These are phyloP conservation scores for Claviceps fusiformis DNA, from an alignment of 2,329 filamentous ascomycete genomes.

Conservation along the genomic window DNA sequence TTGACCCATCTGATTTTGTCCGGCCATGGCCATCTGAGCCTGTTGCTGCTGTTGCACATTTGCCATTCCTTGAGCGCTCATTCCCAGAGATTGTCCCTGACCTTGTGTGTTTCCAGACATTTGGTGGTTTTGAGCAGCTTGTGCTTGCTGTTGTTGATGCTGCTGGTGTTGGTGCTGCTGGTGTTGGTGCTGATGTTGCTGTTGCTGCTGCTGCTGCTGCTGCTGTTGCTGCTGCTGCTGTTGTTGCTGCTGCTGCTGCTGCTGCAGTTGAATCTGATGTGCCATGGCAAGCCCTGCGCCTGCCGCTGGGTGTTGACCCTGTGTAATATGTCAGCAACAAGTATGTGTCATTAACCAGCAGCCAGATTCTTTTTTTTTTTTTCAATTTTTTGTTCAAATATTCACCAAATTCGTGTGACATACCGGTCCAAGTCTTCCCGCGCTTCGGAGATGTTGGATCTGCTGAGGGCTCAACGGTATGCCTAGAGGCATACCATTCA, in stretches of 20 bases:
- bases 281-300: conserved; percentile 26
- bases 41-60: conserved; percentile 20
- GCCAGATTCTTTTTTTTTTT: too few species aligned
- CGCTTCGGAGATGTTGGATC: conserved; percentile 34
- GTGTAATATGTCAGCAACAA: background rate
- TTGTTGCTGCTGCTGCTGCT: conserved; percentile 29
- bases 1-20: conserved; percentile 9
- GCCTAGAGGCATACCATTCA: conserved; percentile 35
- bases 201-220: conserved; percentile 24
- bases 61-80: conserved; percentile 33
- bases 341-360: background rate
- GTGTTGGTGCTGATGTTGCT: conserved; percentile 17
- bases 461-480: conserved; percentile 38
- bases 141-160: conserved; percentile 19
- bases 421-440: conserved; percentile 27
- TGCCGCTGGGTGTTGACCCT: conserved; percentile 18
- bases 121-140: conserved; percentile 23
- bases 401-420: conserved; percentile 9
- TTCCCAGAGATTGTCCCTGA: conserved; percentile 31
- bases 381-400: background rate
- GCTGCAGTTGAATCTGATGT: conserved; percentile 35
- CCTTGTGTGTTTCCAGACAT: conserved; percentile 25
- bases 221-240: conserved; percentile 33
- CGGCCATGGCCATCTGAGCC: conserved; percentile 7
- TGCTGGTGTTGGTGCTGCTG: conserved; percentile 26